A percentile compares a stretch with the other conserved stretches of the same genome.
phyloP scores from a whole-genome alignment of 148 eudicot genomes.

The Arbutus unedo region DNA sequence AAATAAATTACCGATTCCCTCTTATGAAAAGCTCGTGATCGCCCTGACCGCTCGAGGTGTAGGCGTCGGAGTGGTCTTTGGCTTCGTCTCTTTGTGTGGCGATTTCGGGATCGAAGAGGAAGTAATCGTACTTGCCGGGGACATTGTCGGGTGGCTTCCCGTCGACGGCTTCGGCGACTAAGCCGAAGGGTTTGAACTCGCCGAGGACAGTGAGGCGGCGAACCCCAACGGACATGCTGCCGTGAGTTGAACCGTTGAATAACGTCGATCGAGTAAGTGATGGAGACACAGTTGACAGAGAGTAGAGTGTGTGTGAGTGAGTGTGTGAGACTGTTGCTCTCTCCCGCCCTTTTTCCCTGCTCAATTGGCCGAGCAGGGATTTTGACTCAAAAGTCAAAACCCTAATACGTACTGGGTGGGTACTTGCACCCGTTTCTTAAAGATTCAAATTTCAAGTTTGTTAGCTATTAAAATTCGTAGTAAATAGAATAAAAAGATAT shows the following conservation, averaged over 20 bases:
- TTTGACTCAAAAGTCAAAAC: background rate
- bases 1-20: conserved; percentile 53
- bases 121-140: conserved; percentile 53
- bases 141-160: conserved; percentile 52
- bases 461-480: no score
- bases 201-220: conserved; percentile 68
- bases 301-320: no score
- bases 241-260: background rate
- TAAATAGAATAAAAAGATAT: no score
- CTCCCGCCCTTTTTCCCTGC: background rate
- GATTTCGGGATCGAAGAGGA: conserved; percentile 64
- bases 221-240: conserved; percentile 51
- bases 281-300: background rate
- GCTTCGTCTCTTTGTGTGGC: conserved; percentile 39
- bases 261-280: background rate
- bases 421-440: no score
- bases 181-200: conserved; percentile 89
- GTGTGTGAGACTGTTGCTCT: background rate
- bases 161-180: conserved; percentile 81
- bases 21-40: conserved; percentile 90
- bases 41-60: conserved; percentile 33
- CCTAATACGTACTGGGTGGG: background rate
- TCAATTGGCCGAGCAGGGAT: background rate
- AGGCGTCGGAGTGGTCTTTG: conserved; percentile 22
- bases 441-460: no score